Evolutionary conservation across 208 protist species (phyloP), one percentile per base, ranked within the genome.

Genomic region (Zelonia costaricensis): DNA sequence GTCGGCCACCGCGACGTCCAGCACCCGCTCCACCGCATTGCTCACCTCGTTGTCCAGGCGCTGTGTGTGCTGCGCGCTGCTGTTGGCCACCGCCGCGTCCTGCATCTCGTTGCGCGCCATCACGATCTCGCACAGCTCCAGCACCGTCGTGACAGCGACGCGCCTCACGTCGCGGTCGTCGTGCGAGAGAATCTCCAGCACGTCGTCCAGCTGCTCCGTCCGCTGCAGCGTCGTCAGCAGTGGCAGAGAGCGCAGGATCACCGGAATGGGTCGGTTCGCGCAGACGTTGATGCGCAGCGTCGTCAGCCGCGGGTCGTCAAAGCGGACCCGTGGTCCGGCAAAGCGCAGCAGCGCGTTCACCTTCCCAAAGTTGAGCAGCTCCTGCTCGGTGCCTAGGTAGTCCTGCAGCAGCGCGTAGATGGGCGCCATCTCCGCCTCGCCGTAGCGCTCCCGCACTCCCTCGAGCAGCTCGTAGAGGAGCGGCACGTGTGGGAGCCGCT

Each of bases 1-100:
- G 49, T 96, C 90, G 5, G 82, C 80, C 25, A 96, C 87, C 1
- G 86, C 90, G 0, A 92, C 86, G 51, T 96, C 90, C 3, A 96
- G 68, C 36, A 95, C 69, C 6, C 76, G 78, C 70, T 86, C 86
- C 48, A 93, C 84, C 16, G 89, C 79, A 46, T 78, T 65, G 38
- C 66, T 83, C 22, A 95, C 85, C 13, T 60, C 65, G 57, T 54
- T 75, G 59, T 93, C 69, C 3, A 92, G 61, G 3, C 65, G 56
- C 53, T 84, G 69, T 18, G 49, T 65, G 46, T 59, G 33, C n/a
- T 33, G 44, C 23, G 44, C 46, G 20, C 15, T 60, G 23, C 31
- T 59, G n/a, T 36, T 40, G 10, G 23, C 23, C 9, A 31, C 18
- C 28, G 38, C 33, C 15, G 18, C 62, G 57, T 44, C 63, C 42